phyloP scores from a whole-genome alignment of 371 early-diverging fungal genomes.

The Choanephora cucurbitarum region DNA sequence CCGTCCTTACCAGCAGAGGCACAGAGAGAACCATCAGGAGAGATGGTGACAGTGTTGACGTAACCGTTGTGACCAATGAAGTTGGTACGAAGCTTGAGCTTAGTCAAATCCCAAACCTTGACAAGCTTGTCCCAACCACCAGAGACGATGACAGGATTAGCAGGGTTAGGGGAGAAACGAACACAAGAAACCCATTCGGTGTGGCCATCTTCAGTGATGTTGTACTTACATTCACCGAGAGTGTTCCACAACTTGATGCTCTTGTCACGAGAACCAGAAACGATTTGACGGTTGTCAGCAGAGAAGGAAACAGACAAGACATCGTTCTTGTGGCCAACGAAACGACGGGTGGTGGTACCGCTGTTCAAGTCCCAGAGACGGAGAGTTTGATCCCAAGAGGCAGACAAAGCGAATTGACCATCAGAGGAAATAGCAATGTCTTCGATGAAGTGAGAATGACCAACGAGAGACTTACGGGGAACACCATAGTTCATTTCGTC shows the following conservation, averaged over 20 bases:
- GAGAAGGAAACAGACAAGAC: slow-evolving; percentile 98
- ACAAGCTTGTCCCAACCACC: slow-evolving; percentile 99
- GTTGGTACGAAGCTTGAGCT: slow-evolving; percentile 98
- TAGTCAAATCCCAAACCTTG: slow-evolving; percentile 99
- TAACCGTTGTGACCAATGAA: slow-evolving; percentile 98
- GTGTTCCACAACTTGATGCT: slow-evolving; percentile 99
- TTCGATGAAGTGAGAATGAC: slow-evolving; percentile 98
- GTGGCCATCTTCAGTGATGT: slow-evolving; percentile 93
- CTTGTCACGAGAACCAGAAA: slow-evolving; percentile 97
- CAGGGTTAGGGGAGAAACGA: slow-evolving; percentile 98
- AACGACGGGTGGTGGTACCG: slow-evolving; percentile 92
- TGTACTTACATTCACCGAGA: slow-evolving; percentile 98
- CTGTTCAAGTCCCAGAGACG: slow-evolving; percentile 97
- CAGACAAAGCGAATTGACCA: slow-evolving; percentile 96
- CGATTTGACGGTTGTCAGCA: slow-evolving; percentile 98
- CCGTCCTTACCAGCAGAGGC: slow-evolving; percentile 99
- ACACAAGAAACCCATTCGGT: slow-evolving; percentile 98
- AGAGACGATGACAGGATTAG: slow-evolving; percentile 96
- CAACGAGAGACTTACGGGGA: slow-evolving; percentile 85
- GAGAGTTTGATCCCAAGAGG: slow-evolving; percentile 99
- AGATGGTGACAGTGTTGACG: slow-evolving; percentile 97
- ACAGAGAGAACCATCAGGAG: slow-evolving; percentile 99
- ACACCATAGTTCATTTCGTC: slow-evolving; percentile 92
- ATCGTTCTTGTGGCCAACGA: slow-evolving; percentile 97
- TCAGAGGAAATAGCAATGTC: slow-evolving; percentile 97